These are phyloP conservation scores for Aureobasidium sp. DNA, from an alignment of 2,329 filamentous ascomycete genomes.

Conservation along the genomic window DNA sequence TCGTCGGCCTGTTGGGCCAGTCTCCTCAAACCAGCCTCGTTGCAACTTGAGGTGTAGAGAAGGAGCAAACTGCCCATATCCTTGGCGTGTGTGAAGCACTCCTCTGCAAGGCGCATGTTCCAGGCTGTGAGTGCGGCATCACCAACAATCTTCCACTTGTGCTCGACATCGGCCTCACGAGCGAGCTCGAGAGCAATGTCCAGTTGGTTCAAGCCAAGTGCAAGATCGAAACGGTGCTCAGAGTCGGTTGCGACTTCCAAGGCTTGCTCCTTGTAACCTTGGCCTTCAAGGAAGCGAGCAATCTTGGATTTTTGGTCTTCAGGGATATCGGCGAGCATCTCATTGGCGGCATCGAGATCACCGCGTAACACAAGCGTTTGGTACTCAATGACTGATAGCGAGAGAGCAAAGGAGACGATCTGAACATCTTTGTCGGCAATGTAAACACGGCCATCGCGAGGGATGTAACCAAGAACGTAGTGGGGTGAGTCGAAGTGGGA, in stretches of 20 bases:
- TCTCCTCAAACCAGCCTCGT: slow-evolving; percentile 62
- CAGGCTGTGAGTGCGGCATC: slow-evolving; percentile 80
- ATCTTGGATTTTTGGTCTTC: slow-evolving; percentile 97
- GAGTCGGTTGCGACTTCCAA: slow-evolving; percentile 89
- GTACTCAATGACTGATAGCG: slow-evolving; percentile 88
- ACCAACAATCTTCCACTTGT: slow-evolving; percentile 97
- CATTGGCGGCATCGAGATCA: slow-evolving; percentile 84
- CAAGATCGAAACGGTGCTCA: slow-evolving; percentile 94
- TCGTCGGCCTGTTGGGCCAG: slow-evolving; percentile 68
- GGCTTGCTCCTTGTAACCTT: slow-evolving; percentile 92
- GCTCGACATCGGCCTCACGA: slow-evolving; percentile 73
- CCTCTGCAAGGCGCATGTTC: slow-evolving; percentile 80
- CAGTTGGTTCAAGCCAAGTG: slow-evolving; percentile 72
- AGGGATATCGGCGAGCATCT: slow-evolving; percentile 75
- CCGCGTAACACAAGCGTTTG: slow-evolving; percentile 91
- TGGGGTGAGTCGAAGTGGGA: slow-evolving; percentile 93
- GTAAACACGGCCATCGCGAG: slow-evolving; percentile 90
- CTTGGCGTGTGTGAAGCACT: slow-evolving; percentile 86
- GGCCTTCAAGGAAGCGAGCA: slow-evolving; percentile 90
- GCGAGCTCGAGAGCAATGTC: slow-evolving; percentile 81
- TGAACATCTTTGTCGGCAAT: slow-evolving; percentile 92
- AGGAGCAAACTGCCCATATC: slow-evolving; percentile 85
- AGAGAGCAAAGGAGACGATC: slow-evolving; percentile 83
- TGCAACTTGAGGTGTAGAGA: slow-evolving; percentile 76
- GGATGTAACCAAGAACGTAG: slow-evolving; percentile 92